phyloP scores from a whole-genome alignment of 768 basidiomycete species.

The Crassisporium funariophilum region DNA sequence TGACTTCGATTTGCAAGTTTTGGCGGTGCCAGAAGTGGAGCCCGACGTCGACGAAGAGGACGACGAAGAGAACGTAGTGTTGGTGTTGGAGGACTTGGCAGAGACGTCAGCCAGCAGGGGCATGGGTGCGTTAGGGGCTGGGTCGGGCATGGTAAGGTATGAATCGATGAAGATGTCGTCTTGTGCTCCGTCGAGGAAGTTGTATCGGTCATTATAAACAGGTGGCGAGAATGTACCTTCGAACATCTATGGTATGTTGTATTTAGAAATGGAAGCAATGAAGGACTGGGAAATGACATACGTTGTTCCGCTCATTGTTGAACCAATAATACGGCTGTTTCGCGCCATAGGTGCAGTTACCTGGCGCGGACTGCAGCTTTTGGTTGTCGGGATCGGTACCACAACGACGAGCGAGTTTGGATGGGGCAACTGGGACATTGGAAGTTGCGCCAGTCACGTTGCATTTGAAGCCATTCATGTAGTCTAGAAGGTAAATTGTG shows the following conservation, averaged over 20 bases:
- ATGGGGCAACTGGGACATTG: slow-evolving; percentile 49
- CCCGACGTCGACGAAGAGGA: neutral
- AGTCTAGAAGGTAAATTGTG: slow-evolving; percentile 39
- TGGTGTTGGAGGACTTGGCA: slow-evolving; percentile 4
- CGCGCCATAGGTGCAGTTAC: slow-evolving; percentile 74
- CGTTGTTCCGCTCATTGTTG: slow-evolving; percentile 63
- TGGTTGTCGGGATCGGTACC: slow-evolving; percentile 55
- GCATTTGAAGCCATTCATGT: slow-evolving; percentile 79
- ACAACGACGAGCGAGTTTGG: slow-evolving; percentile 66
- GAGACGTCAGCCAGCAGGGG: slow-evolving; percentile 32
- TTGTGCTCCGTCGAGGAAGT: slow-evolving; percentile 73
- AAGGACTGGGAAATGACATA: slow-evolving; percentile 32
- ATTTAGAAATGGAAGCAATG: neutral
- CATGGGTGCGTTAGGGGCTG: slow-evolving; percentile 42
- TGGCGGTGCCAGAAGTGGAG: neutral
- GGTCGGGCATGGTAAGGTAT: slow-evolving; percentile 46
- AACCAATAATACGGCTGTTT: slow-evolving; percentile 75
- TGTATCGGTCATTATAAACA: slow-evolving; percentile 69
- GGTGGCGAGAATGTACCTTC: slow-evolving; percentile 64
- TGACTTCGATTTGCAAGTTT: neutral
- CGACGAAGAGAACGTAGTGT: too few species aligned
- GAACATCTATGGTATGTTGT: slow-evolving; percentile 51
- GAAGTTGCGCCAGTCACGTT: slow-evolving; percentile 57
- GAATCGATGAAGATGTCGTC: slow-evolving; percentile 70
- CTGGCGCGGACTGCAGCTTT: slow-evolving; percentile 42